Evolutionary conservation across 2,329 filamentous ascomycete species (phyloP), one percentile per base, ranked within the genome.

Genomic region (Cladosporium sp.): DNA sequence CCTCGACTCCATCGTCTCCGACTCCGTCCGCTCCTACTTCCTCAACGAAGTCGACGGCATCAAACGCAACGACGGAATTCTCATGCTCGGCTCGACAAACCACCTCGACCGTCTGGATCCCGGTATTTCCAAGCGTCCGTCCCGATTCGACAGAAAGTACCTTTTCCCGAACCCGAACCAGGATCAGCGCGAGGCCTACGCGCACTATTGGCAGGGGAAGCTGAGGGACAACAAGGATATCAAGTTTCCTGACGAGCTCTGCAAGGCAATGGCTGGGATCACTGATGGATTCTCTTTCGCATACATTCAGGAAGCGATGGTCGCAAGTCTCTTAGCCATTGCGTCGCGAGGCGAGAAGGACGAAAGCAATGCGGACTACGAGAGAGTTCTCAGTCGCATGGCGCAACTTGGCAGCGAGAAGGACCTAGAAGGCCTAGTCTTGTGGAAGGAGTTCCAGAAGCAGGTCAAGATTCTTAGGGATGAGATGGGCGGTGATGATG

Each of bases 41-140:
- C 72, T 87, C 41, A 88, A 87, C 61, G 83, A 87, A 64, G 79
- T 87, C 3, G 84, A 88, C 54, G 84, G 84, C 0, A 76, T 88
- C 9, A 78, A 80, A 57, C 77, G 74, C 55, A 88, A 88, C 55
- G 80, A 87, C 55, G 84, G 84, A 9, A 85, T 87, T 49, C 76
- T 86, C 54, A 85, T 87, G 72, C 74, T 68, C 7, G 65, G 64
- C 16, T 63, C 60, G 2, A 68, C 65, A 0, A 68, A 68, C 53
- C 72, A 76, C 56, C 72, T 87, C 4, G 83, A 87, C 30, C 73
- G 76, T 1, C 68, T 88, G 4, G 84, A 87, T 55, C 83, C 83
- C 0, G 83, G 83, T 16, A 84, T 69, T 29, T 58, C 65, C 3
- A 85, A 84, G 70, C 75, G 83, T 2, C 83, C 82, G 1, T 82